Percentiles rank a stretch among this genome's conserved stretches.
Evolutionary conservation across 257 asterid species (phyloP).

Genomic region (Striga asiatica): DNA sequence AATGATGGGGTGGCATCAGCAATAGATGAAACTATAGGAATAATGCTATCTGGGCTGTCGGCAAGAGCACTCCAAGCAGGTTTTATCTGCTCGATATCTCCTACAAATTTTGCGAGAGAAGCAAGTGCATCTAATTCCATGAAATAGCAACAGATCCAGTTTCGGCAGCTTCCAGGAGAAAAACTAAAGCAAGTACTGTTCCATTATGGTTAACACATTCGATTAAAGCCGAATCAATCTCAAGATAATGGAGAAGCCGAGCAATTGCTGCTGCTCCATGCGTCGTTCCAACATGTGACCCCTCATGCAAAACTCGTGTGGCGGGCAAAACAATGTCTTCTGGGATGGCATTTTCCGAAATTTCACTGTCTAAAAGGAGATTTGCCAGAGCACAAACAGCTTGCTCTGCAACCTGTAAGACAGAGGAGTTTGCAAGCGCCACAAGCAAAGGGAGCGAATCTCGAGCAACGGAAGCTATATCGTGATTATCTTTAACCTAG

Average conservation of each 20-base stretch:
- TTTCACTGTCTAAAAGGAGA: conserved; percentile 79
- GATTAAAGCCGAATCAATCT: conserved; percentile 44
- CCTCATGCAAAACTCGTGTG: conserved; percentile 78
- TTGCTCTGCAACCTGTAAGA: conserved; percentile 81
- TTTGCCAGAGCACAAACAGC: conserved; percentile 94
- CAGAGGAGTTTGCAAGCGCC: conserved; percentile 65
- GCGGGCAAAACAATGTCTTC: conserved; percentile 83
- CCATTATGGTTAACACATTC: conserved; percentile 79
- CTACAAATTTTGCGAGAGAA: conserved; percentile 54
- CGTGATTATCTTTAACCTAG: conserved; percentile 68
- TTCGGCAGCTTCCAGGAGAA: conserved; percentile 70
- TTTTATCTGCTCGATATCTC: conserved; percentile 42
- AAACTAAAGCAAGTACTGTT: conserved; percentile 84
- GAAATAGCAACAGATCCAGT: conserved; percentile 56
- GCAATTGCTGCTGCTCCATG: conserved; percentile 96
- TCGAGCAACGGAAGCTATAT: conserved; percentile 72
- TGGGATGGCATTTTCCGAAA: conserved; percentile 52
- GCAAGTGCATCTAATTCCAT: conserved; percentile 83
- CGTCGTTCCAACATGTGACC: conserved; percentile 59
- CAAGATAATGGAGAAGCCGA: conserved; percentile 69
- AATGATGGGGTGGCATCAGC: conserved; percentile 58
- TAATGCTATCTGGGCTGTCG: conserved; percentile 65
- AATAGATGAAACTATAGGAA: conserved; percentile 74
- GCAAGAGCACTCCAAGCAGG: conserved; percentile 93
- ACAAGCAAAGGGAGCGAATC: conserved; percentile 66